These are phyloP conservation scores for Aspergillus fijiensis DNA, from an alignment of 2,329 filamentous ascomycete species.

Conservation along the genomic window DNA sequence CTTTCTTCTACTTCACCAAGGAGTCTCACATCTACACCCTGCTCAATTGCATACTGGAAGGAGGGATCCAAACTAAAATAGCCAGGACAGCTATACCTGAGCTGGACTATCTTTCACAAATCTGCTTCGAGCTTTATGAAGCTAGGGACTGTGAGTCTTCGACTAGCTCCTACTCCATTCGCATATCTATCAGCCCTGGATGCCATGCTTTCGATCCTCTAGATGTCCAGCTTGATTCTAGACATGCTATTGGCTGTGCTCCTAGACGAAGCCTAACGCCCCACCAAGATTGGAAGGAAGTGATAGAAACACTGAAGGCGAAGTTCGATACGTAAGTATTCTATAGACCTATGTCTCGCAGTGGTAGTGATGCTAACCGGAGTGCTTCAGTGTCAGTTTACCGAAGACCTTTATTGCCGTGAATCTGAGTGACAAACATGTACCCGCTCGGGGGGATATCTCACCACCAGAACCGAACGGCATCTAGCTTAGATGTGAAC, in stretches of 20 bases:
- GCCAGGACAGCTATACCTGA: constrained; percentile 92
- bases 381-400: constrained; percentile 46
- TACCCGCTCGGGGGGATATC: background rate
- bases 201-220: constrained; percentile 96
- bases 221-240: constrained; percentile 92
- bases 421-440: constrained; percentile 52
- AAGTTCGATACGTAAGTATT: constrained; percentile 85
- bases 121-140: constrained; percentile 97
- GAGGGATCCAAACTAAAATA: constrained; percentile 95
- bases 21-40: constrained; percentile 98
- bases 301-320: constrained; percentile 90
- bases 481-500: background rate
- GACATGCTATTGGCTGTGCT: constrained; percentile 93
- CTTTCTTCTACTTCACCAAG: constrained; percentile 98
- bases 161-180: constrained; percentile 89
- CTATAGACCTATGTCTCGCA: background rate
- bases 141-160: constrained; percentile 77
- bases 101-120: constrained; percentile 94
- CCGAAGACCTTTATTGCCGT: constrained; percentile 53
- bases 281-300: constrained; percentile 92
- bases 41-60: constrained; percentile 95
- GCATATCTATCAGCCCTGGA: constrained; percentile 91
- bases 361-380: constrained; percentile 9
- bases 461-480: background rate
- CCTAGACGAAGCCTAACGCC: constrained; percentile 85